A percentile compares a stretch with the other conserved stretches of the same genome.
These are phyloP conservation scores for Conticribra weissflogii DNA, from an alignment of 108 stramenopile species.

Conservation along the genomic window DNA sequence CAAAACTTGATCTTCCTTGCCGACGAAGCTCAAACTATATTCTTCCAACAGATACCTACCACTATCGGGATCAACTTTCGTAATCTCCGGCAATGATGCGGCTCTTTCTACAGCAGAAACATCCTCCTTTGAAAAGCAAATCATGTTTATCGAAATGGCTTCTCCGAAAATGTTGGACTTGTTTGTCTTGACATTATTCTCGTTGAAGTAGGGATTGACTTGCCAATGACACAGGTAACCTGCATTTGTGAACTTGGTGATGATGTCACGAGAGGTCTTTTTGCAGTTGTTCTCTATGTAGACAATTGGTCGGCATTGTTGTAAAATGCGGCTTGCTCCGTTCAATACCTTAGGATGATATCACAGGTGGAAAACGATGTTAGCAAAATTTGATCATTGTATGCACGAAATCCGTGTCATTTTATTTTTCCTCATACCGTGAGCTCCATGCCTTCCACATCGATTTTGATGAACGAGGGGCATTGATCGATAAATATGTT, in stretches of 20 bases:
- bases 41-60: constrained; percentile 8
- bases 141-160: constrained; percentile 9
- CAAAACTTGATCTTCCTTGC: not conserved
- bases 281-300: constrained; percentile 30
- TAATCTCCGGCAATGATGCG: not conserved
- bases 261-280: constrained; percentile 18
- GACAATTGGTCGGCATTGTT: constrained; percentile 8
- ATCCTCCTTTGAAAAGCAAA: constrained; percentile 7
- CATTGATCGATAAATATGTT: not conserved
- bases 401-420: not conserved
- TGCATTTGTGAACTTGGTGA: not conserved
- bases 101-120: not conserved
- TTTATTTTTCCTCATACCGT: not conserved
- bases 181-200: not conserved
- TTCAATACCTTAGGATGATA: constrained; percentile 3
- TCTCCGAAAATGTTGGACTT: not conserved
- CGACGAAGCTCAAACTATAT: constrained; percentile 5
- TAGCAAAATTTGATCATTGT: not conserved
- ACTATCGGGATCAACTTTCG: not conserved
- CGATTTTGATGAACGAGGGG: constrained; percentile 23
- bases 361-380: not conserved
- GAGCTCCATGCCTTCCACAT: constrained; percentile 34
- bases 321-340: constrained; percentile 2
- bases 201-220: not conserved
- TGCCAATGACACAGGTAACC: constrained; percentile 8